phyloP scores from a whole-genome alignment of 805 yeast species.

The Cyberlindnera subsufficiens region DNA sequence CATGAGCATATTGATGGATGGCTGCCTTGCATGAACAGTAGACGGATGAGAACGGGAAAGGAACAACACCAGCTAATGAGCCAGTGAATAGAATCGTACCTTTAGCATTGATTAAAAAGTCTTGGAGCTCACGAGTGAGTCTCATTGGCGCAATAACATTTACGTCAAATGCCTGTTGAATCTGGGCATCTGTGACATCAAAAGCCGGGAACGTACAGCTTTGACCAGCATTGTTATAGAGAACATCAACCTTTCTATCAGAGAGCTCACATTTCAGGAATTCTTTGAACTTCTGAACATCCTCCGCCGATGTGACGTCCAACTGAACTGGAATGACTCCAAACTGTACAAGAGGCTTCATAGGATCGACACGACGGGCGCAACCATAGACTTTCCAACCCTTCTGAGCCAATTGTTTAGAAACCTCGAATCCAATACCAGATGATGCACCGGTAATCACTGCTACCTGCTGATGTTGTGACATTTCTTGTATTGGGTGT shows the following conservation, averaged over 20 bases:
- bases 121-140: constrained; percentile 50
- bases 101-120: constrained; percentile 52
- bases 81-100: constrained; percentile 76
- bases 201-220: constrained; percentile 67
- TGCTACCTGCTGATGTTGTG: constrained; percentile 26
- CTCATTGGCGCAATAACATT: constrained; percentile 70
- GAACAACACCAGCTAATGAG: constrained; percentile 56
- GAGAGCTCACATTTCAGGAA: constrained; percentile 34
- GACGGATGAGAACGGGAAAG: constrained; percentile 66
- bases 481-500: background rate
- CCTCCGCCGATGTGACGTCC: constrained; percentile 52
- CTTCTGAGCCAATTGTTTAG: constrained; percentile 42
- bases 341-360: constrained; percentile 41
- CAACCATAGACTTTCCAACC: constrained; percentile 66
- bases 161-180: constrained; percentile 50
- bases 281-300: constrained; percentile 38
- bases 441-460: constrained; percentile 52
- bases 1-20: constrained; percentile 63
- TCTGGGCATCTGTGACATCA: constrained; percentile 53
- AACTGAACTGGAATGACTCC: constrained; percentile 41
- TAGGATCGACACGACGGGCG: constrained; percentile 60
- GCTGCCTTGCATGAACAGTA: constrained; percentile 74
- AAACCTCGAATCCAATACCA: constrained; percentile 47
- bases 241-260: constrained; percentile 47
- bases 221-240: constrained; percentile 75